Evolutionary conservation across 495 filamentous ascomycete genomes (phyloP).

Genomic region (Cenococcum geophilum): DNA sequence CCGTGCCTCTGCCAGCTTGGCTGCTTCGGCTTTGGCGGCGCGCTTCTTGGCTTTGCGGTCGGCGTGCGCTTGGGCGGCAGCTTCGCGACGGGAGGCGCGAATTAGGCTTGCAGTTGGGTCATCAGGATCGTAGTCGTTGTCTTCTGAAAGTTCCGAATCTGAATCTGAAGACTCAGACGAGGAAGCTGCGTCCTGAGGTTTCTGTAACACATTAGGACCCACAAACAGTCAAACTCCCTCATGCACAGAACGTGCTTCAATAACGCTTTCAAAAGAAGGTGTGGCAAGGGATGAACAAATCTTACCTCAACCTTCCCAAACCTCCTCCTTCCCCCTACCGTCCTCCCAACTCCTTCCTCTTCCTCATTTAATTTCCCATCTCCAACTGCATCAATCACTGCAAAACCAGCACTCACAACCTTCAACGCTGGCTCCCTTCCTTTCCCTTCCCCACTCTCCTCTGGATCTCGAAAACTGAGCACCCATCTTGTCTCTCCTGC

Average conservation of each 20-base stretch:
- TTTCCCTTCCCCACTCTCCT: slow-evolving; percentile 5
- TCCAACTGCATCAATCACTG: slow-evolving; percentile 39
- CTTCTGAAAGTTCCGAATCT: slow-evolving; percentile 19
- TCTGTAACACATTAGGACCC: slow-evolving; percentile 1
- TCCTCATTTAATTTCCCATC: slow-evolving; percentile 25
- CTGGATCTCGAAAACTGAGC: slow-evolving; percentile 48
- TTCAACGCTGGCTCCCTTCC: slow-evolving; percentile 19
- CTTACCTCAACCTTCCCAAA: slow-evolving; percentile 39
- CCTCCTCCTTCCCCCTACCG: slow-evolving; percentile 41
- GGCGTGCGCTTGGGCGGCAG: slow-evolving; percentile 24
- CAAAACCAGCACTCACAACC: slow-evolving; percentile 44
- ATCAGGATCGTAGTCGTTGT: slow-evolving; percentile 32
- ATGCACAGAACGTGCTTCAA: not conserved
- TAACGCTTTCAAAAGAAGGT: not conserved
- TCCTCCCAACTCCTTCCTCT: slow-evolving; percentile 13
- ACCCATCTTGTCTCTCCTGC: slow-evolving; percentile 88
- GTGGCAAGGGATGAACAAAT: slow-evolving; percentile 13
- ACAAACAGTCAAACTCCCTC: not conserved
- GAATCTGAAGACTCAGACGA: slow-evolving; percentile 19
- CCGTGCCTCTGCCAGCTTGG: slow-evolving; percentile 44
- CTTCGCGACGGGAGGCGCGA: slow-evolving; percentile 30
- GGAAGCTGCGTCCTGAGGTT: slow-evolving; percentile 12
- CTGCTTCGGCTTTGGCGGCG: slow-evolving; percentile 30
- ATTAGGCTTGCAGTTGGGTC: slow-evolving; percentile 40
- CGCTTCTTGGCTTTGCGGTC: slow-evolving; percentile 35